Base-by-base conservation (phyloP, 345 rosid genomes). In the Pistacia atlantica region DNA sequence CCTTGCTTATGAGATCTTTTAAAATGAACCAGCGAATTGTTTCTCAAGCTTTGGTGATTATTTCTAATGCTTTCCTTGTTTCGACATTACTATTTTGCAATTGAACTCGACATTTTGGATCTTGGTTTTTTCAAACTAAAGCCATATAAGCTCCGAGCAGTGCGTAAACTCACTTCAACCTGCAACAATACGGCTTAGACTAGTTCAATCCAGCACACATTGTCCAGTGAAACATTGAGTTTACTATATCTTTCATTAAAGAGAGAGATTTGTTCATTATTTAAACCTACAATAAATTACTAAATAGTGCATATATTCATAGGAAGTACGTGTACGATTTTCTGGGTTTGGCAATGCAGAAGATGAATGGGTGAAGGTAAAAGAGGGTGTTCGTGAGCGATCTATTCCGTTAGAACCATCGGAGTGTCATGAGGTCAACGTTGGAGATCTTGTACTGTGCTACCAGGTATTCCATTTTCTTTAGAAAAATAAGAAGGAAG, bases 301-400 rank as follows among this genome's bases (percentile, higher is more conserved):
- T 67, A n/a, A 42, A n/a, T 68, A 7, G 20, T 54, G 37, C 38
- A 58, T n/a, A 54, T 46, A 60, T 66, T 81, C 14, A 42, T 85
- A 95, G 98, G 97, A 92, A 86, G 98, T 83, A 37, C 97, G 97
- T 69, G 93, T 90, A 48, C 85, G 98, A 18, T 95, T 85, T 79
- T 69, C 94, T 73, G 97, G 98, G 11, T 95, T 83, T 25, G 77
- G 78, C 55, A 86, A 90, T 54, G 59, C 76, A 55, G 87, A 95
- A 22, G 98, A 95, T 74, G 98, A 95, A 81, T 95, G 98, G 98
- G 93, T 95, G 69, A 89, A 84, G 37, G 91, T 95, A 59, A 86
- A 65, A 76, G 71, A 45, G 5, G 87, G 74, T 56, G 84, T 95
- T 59, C 90, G 98, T 16, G 89, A 90, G 76, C 89, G 95, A 65